A percentile compares a stretch with the other conserved stretches of the same genome.
phyloP scores from a whole-genome alignment of 2,329 filamentous ascomycete species.

The Daldinia sp. region DNA sequence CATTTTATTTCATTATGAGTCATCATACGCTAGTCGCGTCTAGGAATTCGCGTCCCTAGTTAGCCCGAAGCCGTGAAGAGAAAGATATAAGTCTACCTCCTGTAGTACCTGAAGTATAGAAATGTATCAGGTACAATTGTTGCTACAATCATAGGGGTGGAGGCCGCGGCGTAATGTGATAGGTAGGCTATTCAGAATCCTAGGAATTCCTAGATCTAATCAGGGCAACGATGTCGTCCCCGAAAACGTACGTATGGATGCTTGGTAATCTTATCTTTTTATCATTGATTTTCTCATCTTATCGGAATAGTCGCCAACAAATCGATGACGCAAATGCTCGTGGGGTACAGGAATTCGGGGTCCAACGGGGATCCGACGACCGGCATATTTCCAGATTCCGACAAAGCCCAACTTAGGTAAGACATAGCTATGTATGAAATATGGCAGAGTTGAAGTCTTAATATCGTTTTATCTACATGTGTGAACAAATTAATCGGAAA shows the following conservation, averaged over 20 bases:
- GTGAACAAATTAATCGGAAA: background rate
- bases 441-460: background rate
- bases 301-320: constrained; percentile 27
- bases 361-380: constrained; percentile 18
- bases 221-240: constrained; percentile 3
- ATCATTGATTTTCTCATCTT: constrained; percentile 1
- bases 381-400: background rate
- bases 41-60: background rate
- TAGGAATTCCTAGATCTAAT: constrained; percentile 2
- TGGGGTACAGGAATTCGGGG: constrained; percentile 28
- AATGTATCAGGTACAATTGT: constrained; percentile 5
- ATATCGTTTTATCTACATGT: background rate
- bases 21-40: constrained; percentile 4
- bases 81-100: background rate
- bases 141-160: constrained; percentile 15
- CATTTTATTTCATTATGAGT: constrained; percentile 12
- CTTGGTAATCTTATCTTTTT: constrained; percentile 33
- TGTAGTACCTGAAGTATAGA: constrained; percentile 12
- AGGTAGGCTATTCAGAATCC: constrained; percentile 8
- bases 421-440: background rate
- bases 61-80: background rate
- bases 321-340: constrained; percentile 36
- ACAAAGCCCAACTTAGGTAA: background rate
- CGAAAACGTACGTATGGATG: background rate
- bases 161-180: constrained; percentile 7